Base-by-base conservation (phyloP, 2,329 filamentous ascomycete species). In the Pseudogymnoascus sp. region DNA sequence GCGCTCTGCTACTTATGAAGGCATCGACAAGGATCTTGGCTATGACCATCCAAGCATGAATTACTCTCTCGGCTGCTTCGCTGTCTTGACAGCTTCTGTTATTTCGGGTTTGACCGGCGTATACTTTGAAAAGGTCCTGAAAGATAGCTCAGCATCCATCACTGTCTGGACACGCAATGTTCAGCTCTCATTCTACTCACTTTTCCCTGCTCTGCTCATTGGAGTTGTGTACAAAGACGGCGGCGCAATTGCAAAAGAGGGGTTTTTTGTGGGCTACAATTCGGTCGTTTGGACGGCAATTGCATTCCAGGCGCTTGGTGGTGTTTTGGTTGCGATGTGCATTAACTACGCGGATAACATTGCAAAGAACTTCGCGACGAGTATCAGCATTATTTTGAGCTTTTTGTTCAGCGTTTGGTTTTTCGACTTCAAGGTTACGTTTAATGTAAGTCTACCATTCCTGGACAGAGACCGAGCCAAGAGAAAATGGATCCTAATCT, bases 231-330 rank as follows among this genome's bases (percentile, higher is more conserved):
- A 90, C 75, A 89, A 91, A 65, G 94, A 99, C 67, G 94, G 93
- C 25, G 84, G 86, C 63, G 87, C 89, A 39, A 91, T 99, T 65
- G 81, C 87, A 25, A 84, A 88, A 72, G 85, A 90, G 64, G 94
- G 94, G 11, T 96, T 97, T 74, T 97, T 99, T 67, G 88, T 89
- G 62, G 94, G 94, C 2, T 99, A 97, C 75, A 97, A 96, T 72
- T 88, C 84, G 80, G 81, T 93, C 18, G 93, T 97, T 2, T 97
- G 92, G 91, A 79, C 85, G 4, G 89, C 91, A 4, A 89, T 97
- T 67, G 71, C 85, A 5, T 81, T 94, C 62, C 94, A 99, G 72
- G 89, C 92, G 0, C 75, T 87, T 35, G 92, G 92, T 32, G 94
- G 93, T 22, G 82, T 97, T 28, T 77, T 96, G n/a, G 87, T 90